Evolutionary conservation across 140 eudicot genomes (phyloP).

Genomic region (Bidens hawaiensis): DNA sequence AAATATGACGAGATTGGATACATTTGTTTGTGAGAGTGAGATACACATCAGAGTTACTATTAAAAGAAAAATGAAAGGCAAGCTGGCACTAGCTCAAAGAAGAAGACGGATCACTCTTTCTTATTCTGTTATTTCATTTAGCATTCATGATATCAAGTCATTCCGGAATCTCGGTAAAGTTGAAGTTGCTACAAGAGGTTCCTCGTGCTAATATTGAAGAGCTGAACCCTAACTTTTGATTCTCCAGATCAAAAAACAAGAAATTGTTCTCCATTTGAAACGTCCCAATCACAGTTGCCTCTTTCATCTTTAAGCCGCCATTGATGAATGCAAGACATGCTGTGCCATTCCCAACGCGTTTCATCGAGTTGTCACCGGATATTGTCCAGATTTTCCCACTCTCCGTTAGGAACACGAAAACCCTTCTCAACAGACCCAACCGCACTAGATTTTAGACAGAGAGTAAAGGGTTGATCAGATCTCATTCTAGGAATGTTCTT

Average conservation of each 20-base stretch:
- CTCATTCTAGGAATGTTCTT: constrained; percentile 21
- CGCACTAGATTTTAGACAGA: constrained; percentile 27
- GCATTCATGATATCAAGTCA: background rate
- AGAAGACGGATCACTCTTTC: too few relatives aligned
- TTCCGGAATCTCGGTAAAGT: background rate
- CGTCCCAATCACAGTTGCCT: constrained; percentile 30
- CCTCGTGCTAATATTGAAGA: background rate
- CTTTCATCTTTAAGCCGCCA: constrained; percentile 20
- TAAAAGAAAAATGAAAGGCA: too few relatives aligned
- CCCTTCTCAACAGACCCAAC: constrained; percentile 26
- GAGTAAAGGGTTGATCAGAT: constrained; percentile 25
- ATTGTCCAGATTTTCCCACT: constrained; percentile 39
- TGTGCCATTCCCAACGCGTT: constrained; percentile 18
- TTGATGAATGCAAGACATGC: constrained; percentile 4
- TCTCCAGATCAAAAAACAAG: constrained; percentile 21
- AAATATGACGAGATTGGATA: too few relatives aligned
- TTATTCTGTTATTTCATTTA: background rate
- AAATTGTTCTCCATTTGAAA: constrained; percentile 23
- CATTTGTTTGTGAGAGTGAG: too few relatives aligned
- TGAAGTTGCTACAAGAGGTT: background rate
- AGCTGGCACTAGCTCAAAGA: too few relatives aligned
- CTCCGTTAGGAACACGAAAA: constrained; percentile 28
- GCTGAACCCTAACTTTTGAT: background rate
- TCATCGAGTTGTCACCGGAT: constrained; percentile 38
- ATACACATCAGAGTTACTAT: too few relatives aligned